Conservation (phyloP, 106 monocot genomes). For the Platanthera guangdongensis region DNA sequence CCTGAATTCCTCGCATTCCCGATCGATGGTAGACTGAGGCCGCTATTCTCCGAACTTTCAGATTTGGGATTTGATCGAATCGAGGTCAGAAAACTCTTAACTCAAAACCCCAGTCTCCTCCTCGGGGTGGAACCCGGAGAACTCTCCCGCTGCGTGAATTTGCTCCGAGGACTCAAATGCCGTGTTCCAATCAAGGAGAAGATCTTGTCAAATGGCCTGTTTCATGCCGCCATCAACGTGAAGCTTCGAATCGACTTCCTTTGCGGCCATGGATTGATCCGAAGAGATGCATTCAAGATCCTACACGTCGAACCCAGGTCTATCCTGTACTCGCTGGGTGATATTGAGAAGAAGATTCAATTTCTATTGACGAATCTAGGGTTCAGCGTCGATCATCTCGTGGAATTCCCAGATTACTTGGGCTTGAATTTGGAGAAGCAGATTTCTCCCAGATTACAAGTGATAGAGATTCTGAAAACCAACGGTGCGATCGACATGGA, state of each 20-base stretch:
- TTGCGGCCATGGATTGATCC: conserved; percentile 56
- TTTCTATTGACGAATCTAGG: conserved; percentile 47
- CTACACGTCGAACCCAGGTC: conserved; percentile 62
- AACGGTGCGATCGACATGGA: conserved; percentile 43
- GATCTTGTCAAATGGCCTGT: conserved; percentile 34
- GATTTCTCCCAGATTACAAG: conserved; percentile 57
- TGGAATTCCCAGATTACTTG: conserved; percentile 69
- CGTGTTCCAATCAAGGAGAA: conserved; percentile 46
- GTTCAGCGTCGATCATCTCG: conserved; percentile 39
- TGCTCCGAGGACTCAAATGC: conserved; percentile 63
- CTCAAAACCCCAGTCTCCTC: conserved; percentile 32
- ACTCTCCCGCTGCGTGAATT: conserved; percentile 32
- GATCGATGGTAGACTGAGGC: conserved; percentile 31
- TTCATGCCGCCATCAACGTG: conserved; percentile 36
- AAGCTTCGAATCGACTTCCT: conserved; percentile 65
- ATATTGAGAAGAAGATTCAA: conserved; percentile 70
- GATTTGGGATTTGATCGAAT: conserved; percentile 24
- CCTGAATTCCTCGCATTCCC: conserved; percentile 30
- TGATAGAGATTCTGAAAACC: conserved; percentile 58
- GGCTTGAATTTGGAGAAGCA: conserved; percentile 84
- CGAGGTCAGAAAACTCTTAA: conserved; percentile 31
- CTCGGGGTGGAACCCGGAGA: conserved; percentile 64
- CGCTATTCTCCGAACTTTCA: conserved; percentile 47
- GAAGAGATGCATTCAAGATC: conserved; percentile 64
- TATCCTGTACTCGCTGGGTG: conserved; percentile 47